Evolutionary conservation across 306 rosid genomes (phyloP).

Genomic region (Oemleria cerasiformis): DNA sequence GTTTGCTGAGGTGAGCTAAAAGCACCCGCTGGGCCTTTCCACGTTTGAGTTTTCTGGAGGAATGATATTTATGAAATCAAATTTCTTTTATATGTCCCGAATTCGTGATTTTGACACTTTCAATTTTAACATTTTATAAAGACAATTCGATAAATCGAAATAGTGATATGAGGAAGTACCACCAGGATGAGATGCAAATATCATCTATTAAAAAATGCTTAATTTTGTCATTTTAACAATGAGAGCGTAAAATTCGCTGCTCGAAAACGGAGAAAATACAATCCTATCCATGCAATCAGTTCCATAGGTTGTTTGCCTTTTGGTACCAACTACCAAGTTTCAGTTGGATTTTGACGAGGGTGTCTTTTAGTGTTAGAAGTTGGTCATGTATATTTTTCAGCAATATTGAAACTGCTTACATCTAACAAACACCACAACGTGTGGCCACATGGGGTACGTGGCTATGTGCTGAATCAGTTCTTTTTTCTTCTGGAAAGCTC

Average conservation of each 20-base stretch:
- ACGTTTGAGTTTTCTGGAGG: not conserved
- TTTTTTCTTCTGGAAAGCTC: not conserved
- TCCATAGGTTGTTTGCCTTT: not conserved
- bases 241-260: too few species aligned
- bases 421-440: not conserved
- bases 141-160: too few species aligned
- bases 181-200: too few species aligned
- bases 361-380: not conserved
- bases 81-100: too few species aligned
- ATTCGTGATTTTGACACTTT: too few species aligned
- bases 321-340: not conserved
- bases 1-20: constrained; percentile 32
- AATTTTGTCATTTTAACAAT: too few species aligned
- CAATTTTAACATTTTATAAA: too few species aligned
- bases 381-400: not conserved
- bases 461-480: not conserved
- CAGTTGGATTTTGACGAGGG: not conserved
- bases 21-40: constrained; percentile 32
- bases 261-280: too few species aligned
- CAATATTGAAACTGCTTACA: not conserved
- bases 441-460: not conserved
- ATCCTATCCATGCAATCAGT: not conserved
- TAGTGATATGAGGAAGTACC: too few species aligned
- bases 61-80: not conserved
- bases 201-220: too few species aligned